A percentile compares a stretch with the other conserved stretches of the same genome.
Evolutionary conservation across 1,284 basidiomycete genomes (phyloP).

Genomic region (Veloboletus limbatus): DNA sequence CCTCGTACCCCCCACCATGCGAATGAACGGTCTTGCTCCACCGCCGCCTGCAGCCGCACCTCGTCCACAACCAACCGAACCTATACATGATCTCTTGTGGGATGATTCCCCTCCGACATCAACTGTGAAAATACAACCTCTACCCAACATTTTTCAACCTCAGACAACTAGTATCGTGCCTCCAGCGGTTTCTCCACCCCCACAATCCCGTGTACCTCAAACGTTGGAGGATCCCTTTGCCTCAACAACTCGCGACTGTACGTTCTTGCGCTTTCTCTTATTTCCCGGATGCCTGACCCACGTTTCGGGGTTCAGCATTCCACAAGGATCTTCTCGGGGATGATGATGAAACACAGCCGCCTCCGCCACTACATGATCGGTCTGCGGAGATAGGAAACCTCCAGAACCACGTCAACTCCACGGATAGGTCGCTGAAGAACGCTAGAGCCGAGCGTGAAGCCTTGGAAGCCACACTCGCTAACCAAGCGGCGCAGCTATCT

Average conservation of each 20-base stretch:
- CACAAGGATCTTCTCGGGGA: conserved; percentile 65
- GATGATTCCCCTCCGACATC: conserved; percentile 64
- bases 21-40: conserved; percentile 36
- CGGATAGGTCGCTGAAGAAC: conserved; percentile 63
- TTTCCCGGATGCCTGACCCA: conserved; percentile 17
- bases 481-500: conserved; percentile 68
- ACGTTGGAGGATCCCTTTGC: conserved; percentile 43
- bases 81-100: conserved; percentile 48
- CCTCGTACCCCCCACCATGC: conserved; percentile 81
- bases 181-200: conserved; percentile 17
- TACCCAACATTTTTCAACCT: conserved; percentile 36
- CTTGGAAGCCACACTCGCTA: conserved; percentile 56
- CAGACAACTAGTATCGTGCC: conserved; percentile 31
- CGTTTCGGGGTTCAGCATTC: conserved; percentile 20
- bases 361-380: conserved; percentile 59
- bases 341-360: conserved; percentile 54
- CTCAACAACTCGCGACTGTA: conserved; percentile 28
- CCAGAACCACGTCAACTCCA: conserved; percentile 83
- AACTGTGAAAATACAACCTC: conserved; percentile 37
- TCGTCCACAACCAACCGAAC: conserved; percentile 38
- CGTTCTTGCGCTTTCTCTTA: conserved; percentile 13
- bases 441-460: conserved; percentile 57
- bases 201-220: conserved; percentile 23
- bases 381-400: conserved; percentile 84
- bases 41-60: conserved; percentile 36